These are phyloP conservation scores for Chondrostereum purpureum DNA, from an alignment of 1,284 basidiomycete genomes.

Conservation along the genomic window DNA sequence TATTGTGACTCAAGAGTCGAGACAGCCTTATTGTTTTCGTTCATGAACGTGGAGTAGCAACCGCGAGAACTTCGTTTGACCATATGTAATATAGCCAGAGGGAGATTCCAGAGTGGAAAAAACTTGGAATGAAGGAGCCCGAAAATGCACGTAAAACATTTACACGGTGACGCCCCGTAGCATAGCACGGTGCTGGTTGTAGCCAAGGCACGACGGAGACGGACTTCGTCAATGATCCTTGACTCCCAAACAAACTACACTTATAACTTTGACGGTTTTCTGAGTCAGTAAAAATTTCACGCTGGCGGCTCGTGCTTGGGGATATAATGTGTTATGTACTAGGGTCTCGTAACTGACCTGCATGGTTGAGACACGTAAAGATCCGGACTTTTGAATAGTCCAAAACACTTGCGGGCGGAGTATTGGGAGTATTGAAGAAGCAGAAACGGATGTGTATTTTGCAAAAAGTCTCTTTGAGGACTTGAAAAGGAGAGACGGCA, in stretches of 20 bases:
- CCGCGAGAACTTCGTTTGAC: neutral
- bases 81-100: neutral
- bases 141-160: neutral
- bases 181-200: neutral
- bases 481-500: neutral
- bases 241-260: neutral
- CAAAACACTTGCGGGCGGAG: neutral
- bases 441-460: neutral
- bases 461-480: neutral
- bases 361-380: neutral
- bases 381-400: neutral
- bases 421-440: neutral
- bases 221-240: neutral
- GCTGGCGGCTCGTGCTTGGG: too few relatives aligned
- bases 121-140: too few relatives aligned
- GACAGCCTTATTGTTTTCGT: neutral
- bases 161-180: neutral
- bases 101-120: neutral
- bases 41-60: neutral
- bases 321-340: too few relatives aligned
- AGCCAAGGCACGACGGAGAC: neutral
- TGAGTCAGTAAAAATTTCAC: neutral
- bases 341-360: neutral
- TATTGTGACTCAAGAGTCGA: neutral
- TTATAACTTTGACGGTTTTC: neutral